A percentile compares a stretch with the other conserved stretches of the same genome.
phyloP scores from a whole-genome alignment of 164 flowering plant genomes.

The Vitis riparia region DNA sequence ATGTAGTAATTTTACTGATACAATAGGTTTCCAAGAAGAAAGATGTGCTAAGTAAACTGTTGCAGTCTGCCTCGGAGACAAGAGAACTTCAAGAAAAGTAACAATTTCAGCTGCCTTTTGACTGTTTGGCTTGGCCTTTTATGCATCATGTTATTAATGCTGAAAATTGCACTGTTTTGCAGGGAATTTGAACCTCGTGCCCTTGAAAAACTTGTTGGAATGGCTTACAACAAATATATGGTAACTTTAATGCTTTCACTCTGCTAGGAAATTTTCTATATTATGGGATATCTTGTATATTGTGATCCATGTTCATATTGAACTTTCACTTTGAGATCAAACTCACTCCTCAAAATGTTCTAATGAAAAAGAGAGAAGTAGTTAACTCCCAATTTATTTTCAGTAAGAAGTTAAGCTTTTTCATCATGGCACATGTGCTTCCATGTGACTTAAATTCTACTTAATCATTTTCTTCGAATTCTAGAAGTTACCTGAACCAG shows the following conservation, averaged over 20 bases:
- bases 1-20: constrained; percentile 5
- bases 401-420: too few relatives aligned
- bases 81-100: constrained; percentile 63
- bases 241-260: constrained; percentile 30
- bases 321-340: too few relatives aligned
- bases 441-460: too few relatives aligned
- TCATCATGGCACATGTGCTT: too few relatives aligned
- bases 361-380: too few relatives aligned
- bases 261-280: too few relatives aligned
- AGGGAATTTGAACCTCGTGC: constrained; percentile 73
- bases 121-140: not conserved
- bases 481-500: too few relatives aligned
- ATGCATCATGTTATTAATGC: not conserved
- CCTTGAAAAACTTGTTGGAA: constrained; percentile 66
- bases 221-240: constrained; percentile 79
- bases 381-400: too few relatives aligned
- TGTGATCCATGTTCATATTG: too few relatives aligned
- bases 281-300: too few relatives aligned
- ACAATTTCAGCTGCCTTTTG: constrained; percentile 1
- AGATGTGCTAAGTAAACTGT: constrained; percentile 39
- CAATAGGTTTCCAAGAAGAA: constrained; percentile 55
- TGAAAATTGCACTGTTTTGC: constrained; percentile 5
- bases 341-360: too few relatives aligned
- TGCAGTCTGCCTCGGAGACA: constrained; percentile 43
- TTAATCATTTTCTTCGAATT: too few relatives aligned